Percentiles rank a stretch among this genome's conserved stretches.
Evolutionary conservation across 352 stramenopile species (phyloP).

Genomic region (Pythium pectinolyticum): DNA sequence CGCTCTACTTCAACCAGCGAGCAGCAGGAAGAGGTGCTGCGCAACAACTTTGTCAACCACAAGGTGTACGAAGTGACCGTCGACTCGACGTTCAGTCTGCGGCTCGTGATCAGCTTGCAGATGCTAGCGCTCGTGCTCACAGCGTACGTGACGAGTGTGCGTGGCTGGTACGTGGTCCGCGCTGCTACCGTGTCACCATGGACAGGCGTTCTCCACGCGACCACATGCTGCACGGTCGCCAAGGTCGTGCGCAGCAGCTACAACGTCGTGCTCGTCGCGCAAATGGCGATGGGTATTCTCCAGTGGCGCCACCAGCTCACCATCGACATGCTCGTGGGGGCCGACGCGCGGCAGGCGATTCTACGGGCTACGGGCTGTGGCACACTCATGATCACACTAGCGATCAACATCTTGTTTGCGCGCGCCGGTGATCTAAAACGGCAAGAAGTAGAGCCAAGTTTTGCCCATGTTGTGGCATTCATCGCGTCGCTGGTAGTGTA

Average conservation of each 20-base stretch:
- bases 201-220: slow-evolving; percentile 25
- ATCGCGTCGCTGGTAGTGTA: slow-evolving; percentile 28
- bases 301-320: slow-evolving; percentile 37
- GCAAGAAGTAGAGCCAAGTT: slow-evolving; percentile 42
- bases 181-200: slow-evolving; percentile 30
- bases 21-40: slow-evolving; percentile 21
- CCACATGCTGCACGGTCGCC: slow-evolving; percentile 35
- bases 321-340: slow-evolving; percentile 41
- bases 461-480: slow-evolving; percentile 36
- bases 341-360: slow-evolving; percentile 28
- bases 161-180: slow-evolving; percentile 31
- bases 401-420: slow-evolving; percentile 39
- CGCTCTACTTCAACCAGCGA: neutral
- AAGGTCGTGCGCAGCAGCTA: slow-evolving; percentile 46
- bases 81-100: slow-evolving; percentile 36
- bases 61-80: slow-evolving; percentile 44
- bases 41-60: slow-evolving; percentile 46
- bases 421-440: slow-evolving; percentile 36
- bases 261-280: slow-evolving; percentile 39
- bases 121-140: slow-evolving; percentile 37
- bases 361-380: slow-evolving; percentile 35
- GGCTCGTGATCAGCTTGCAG: slow-evolving; percentile 35
- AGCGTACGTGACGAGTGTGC: slow-evolving; percentile 35
- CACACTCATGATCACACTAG: slow-evolving; percentile 33
- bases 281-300: slow-evolving; percentile 37